Conservation (phyloP, 1,139 yeast genomes). For the Petasospora rhodanensis region DNA sequence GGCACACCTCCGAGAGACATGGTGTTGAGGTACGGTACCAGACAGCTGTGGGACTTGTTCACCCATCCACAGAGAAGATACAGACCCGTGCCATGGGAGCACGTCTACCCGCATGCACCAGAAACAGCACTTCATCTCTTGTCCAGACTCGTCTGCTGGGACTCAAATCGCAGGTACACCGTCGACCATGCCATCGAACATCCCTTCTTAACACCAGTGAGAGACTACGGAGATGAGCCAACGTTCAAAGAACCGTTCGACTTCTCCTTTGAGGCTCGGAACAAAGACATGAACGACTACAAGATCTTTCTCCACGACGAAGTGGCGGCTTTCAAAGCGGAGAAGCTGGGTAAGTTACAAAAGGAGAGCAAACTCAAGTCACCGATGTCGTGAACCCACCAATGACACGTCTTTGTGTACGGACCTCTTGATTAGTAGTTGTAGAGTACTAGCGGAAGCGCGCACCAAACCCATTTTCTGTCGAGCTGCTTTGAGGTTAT, state of each 20-base stretch:
- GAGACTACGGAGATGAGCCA: constrained; percentile 50
- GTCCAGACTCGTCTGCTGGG: constrained; percentile 57
- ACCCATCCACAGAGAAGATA: constrained; percentile 38
- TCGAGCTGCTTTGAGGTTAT: too few species aligned
- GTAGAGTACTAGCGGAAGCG: too few species aligned
- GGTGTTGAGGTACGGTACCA: constrained; percentile 30
- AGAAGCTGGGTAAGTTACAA: constrained; percentile 18
- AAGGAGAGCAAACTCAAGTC: constrained; percentile 1
- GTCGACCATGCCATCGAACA: constrained; percentile 52
- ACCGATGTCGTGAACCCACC: too few species aligned
- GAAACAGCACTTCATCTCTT: constrained; percentile 44
- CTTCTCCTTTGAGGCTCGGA: constrained; percentile 51
- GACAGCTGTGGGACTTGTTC: constrained; percentile 37
- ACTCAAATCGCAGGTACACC: constrained; percentile 40
- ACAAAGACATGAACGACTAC: constrained; percentile 36
- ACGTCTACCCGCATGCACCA: constrained; percentile 58
- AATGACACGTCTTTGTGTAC: too few species aligned
- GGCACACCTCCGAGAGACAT: constrained; percentile 55
- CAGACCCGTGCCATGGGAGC: constrained; percentile 40
- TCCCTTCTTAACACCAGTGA: constrained; percentile 41
- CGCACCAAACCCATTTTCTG: too few species aligned
- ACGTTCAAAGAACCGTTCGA: constrained; percentile 45
- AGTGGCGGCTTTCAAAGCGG: constrained; percentile 33
- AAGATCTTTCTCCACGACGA: constrained; percentile 44
- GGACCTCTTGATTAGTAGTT: too few species aligned